Conservation (phyloP, 2,329 filamentous ascomycete genomes). For the Trichoderma guizhouense region DNA sequence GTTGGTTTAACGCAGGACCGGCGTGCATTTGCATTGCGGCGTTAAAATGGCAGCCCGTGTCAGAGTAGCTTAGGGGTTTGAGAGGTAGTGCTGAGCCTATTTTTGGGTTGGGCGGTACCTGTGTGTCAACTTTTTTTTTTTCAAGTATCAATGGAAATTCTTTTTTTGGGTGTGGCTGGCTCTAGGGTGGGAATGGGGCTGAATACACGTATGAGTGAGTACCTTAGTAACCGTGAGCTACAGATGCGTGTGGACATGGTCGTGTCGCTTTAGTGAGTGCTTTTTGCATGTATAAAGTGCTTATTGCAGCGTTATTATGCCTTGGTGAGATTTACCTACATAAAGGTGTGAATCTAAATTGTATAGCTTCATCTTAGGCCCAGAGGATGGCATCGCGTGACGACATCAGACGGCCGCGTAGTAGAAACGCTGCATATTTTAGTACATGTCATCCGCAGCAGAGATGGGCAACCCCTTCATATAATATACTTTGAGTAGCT, state of each 20-base stretch:
- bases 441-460: constrained; percentile 53
- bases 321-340: not conserved
- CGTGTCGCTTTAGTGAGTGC: not conserved
- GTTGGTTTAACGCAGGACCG: not conserved
- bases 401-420: constrained; percentile 48
- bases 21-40: not conserved
- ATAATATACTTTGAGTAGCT: constrained; percentile 59
- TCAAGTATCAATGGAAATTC: not conserved
- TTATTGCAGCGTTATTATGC: not conserved
- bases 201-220: not conserved
- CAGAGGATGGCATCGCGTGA: not conserved
- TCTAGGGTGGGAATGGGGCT: not conserved
- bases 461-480: constrained; percentile 53
- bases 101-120: not conserved
- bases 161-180: not conserved
- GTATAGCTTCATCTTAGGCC: not conserved
- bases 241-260: not conserved
- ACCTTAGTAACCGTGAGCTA: not conserved
- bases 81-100: not conserved
- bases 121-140: not conserved
- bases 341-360: not conserved
- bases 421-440: constrained; percentile 54
- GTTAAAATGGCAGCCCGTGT: not conserved
- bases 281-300: not conserved
- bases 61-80: not conserved